Base-by-base conservation (phyloP, 306 rosid species). In the Cicer bijugum region DNA sequence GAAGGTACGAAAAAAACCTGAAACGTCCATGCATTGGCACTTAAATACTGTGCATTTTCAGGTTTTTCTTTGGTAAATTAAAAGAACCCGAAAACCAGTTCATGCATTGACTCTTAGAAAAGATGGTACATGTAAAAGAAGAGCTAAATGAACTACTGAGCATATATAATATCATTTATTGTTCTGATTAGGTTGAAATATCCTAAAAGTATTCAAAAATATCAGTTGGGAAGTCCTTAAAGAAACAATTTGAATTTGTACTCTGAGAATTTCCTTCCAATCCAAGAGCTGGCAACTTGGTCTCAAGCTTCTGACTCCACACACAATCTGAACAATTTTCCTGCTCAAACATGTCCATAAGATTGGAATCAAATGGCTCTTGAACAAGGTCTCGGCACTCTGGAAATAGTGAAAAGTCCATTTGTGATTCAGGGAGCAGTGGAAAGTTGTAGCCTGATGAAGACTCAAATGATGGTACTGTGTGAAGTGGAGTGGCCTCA, bases 141-240 rank as follows among this genome's bases (percentile, higher is more conserved):
- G 15, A 53, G 19, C 69, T n/a, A 53, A 75, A 35, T 63, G 45
- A 66, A 66, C 64, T 45, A n/a, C 46, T 20, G 8, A 44, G 14
- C 33, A 10, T 28, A 2, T 28, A 43, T 1, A 28, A 38, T 5
- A 61, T 19, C 8, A 56, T 76, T 75, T 15, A 71, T 78, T 53
- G 74, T 48, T 70, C 71, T 6, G 72, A 60, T 65, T 87, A 79
- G 71, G 80, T 37, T 35, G 90, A 76, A 76, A 75, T 50, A n/a
- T 76, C 64, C 68, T 86, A 80, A 45, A 85, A 81, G 50, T 80
- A 85, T 65, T 85, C 87, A 81, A 89, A 76, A 59, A 84, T 73
- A 14, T 89, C 90, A 15, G 59, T 60, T 46, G 89, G 61, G 39
- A 89, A 53, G 42, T 89, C 89, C 38, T 87, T 78, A 33, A 85